Evolutionary conservation across 495 filamentous ascomycete genomes (phyloP), one percentile per base, ranked within the genome.

Genomic region (Aspergillus cavernicola): DNA sequence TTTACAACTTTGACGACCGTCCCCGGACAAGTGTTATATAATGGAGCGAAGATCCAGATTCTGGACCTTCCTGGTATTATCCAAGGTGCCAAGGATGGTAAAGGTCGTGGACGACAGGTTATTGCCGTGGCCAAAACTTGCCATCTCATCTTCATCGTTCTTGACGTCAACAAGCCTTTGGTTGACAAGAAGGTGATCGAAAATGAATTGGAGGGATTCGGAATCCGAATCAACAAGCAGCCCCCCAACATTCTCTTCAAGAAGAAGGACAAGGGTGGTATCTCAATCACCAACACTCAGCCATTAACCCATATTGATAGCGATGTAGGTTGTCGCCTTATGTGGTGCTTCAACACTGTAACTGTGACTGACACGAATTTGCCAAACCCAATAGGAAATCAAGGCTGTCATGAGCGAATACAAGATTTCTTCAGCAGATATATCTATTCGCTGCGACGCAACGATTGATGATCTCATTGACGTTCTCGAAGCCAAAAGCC

Each of bases 71-170:
- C 93, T 8, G 93, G 93, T 83, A 98, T 98, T 65, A 98, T 98
- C 58, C 86, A 97, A 72, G 93, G 93, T 63, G 93, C 93, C 50
- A 98, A 98, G 71, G 93, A 98, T 70, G 93, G 93, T 50, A 95
- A 96, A 70, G 93, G 93, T 78, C 86, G 93, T 78, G 93, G 93
- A 79, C 85, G 95, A 59, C 93, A 98, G 71, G 93, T 98, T 59
- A 98, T 98, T 78, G 92, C 93, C 15, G 93, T 98, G 45, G 91
- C 95, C 44, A 97, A 97, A 78, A 97, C 92, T 32, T 98, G 93
- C 75, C 88, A 98, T 77, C 75, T 98, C 48, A 98, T 98, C 57
- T 97, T 97, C 74, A 97, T 98, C 65, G 92, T 98, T 36, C 79
- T 98, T 24, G 93, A 98, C 70, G 93, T 98, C 61, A 97, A 97